phyloP scores from a whole-genome alignment of 371 early-diverging fungal genomes.

The Smittium mucronatum region DNA sequence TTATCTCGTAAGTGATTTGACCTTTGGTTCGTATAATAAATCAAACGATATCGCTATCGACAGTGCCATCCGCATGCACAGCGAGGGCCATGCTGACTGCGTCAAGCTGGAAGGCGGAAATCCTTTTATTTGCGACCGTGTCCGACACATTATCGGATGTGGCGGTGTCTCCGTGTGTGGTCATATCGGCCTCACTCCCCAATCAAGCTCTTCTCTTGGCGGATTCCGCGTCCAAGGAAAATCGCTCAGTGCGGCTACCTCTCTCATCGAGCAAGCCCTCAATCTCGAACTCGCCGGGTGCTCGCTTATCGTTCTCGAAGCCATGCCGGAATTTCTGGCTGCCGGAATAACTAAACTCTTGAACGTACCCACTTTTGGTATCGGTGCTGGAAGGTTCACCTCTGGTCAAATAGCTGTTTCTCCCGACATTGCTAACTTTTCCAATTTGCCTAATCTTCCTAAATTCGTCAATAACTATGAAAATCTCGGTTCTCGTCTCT shows the following conservation, averaged over 20 bases:
- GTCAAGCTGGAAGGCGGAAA: slow-evolving; percentile 91
- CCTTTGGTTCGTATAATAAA: slow-evolving; percentile 83
- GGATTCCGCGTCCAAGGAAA: slow-evolving; percentile 90
- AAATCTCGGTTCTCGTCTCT: slow-evolving; percentile 37
- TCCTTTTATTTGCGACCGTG: slow-evolving; percentile 57
- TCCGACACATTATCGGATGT: slow-evolving; percentile 48
- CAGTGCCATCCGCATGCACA: slow-evolving; percentile 62
- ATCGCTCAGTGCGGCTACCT: slow-evolving; percentile 49
- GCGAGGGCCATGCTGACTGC: slow-evolving; percentile 84
- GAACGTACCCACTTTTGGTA: slow-evolving; percentile 85
- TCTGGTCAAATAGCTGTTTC: slow-evolving; percentile 90
- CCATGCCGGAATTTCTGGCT: slow-evolving; percentile 80
- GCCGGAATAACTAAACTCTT: slow-evolving; percentile 59
- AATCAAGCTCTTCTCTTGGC: slow-evolving; percentile 69
- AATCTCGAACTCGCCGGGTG: slow-evolving; percentile 88
- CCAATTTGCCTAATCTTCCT: slow-evolving; percentile 54
- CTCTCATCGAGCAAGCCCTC: slow-evolving; percentile 69
- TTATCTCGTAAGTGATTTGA: slow-evolving; percentile 77
- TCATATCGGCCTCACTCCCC: slow-evolving; percentile 91
- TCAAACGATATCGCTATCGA: slow-evolving; percentile 56
- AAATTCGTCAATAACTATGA: slow-evolving; percentile 86
- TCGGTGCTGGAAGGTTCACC: slow-evolving; percentile 78
- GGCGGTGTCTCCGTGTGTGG: slow-evolving; percentile 87
- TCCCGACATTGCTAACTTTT: slow-evolving; percentile 77
- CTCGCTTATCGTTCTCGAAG: slow-evolving; percentile 82